Base-by-base conservation (phyloP, 176 grass and related monocot genomes). In the Eleusine indica region DNA sequence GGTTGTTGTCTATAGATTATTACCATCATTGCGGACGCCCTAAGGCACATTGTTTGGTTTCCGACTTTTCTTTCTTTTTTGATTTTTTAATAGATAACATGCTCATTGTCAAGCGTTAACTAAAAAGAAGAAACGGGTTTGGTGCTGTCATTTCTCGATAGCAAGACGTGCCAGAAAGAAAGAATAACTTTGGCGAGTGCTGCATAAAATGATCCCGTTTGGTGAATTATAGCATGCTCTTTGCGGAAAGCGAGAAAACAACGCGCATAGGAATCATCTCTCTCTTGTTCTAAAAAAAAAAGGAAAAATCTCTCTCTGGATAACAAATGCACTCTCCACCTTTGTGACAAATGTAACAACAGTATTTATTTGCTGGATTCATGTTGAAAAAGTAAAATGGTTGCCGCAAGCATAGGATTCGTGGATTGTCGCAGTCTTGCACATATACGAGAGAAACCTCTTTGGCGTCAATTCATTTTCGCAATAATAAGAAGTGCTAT, bases 191-290 rank as follows among this genome's bases (percentile, higher is more conserved):
- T 69, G 35, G 49, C 2, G 28, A 16, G 75, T 79, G 29, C 28
- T 47, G 39, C 38, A 1, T 18, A 19, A 49, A 54, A 39, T 39
- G 38, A 30, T 64, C 61, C 66, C 10, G 52, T 62, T 75, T 51
- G 11, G 7, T 21, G 37, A 84, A 80, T 62, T 80, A 68, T 75
- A 0, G 29, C 29, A 18, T 32, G 57, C 7, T 2, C 75, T 84
- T 84, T 84, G 9, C 22, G 1, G 6, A 84, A 80, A 84, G 87
- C 54, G 21, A 47, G 86, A 84, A 30, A 84, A 62, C 82, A 63
- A 84, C 76, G n/a, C 11, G 70, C 16, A 32, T 41, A 61, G 5
- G 62, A 80, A 74, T 84, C 82, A 68, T 51, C 4, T 4, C 21
- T 22, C 68, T 35, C 2, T 35, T 35, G 32, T 2, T 35, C 32